A percentile compares a stretch with the other conserved stretches of the same genome.
These are phyloP conservation scores for Bacidia gigantensis DNA, from an alignment of 495 filamentous ascomycete genomes.

Conservation along the genomic window DNA sequence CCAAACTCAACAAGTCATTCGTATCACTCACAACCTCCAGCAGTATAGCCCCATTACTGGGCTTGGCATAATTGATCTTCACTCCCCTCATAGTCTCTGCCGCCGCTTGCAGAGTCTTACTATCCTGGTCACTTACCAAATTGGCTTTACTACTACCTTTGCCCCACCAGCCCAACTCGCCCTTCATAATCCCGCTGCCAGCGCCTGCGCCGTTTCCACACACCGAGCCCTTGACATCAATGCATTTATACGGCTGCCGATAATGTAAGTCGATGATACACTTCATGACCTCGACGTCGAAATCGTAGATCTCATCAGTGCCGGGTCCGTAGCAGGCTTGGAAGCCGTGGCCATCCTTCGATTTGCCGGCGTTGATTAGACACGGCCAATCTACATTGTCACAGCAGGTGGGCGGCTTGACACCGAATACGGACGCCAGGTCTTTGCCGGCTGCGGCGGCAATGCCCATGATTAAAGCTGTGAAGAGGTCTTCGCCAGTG, in stretches of 20 bases:
- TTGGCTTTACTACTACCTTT: not conserved
- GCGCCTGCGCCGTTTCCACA: not conserved
- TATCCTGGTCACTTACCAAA: not conserved
- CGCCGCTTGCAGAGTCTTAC: not conserved
- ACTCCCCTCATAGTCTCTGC: not conserved
- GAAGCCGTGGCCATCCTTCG: not conserved
- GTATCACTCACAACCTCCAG: too few relatives aligned
- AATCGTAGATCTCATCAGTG: not conserved
- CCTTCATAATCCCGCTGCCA: constrained; percentile 1
- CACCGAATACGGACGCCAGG: too few relatives aligned
- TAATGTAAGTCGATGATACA: constrained; percentile 5
- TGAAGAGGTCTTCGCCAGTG: too few relatives aligned
- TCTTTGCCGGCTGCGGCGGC: too few relatives aligned
- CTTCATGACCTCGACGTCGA: constrained; percentile 1
- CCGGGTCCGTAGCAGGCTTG: constrained; percentile 1
- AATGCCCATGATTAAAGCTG: too few relatives aligned
- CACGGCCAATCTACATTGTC: too few relatives aligned
- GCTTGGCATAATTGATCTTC: too few relatives aligned
- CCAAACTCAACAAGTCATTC: too few relatives aligned
- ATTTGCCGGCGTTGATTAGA: not conserved
- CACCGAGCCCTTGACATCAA: not conserved
- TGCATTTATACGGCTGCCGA: not conserved
- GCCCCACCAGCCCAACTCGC: not conserved
- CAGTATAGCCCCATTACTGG: too few relatives aligned
- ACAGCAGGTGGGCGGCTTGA: too few relatives aligned